Evolutionary conservation across 768 basidiomycete species (phyloP).

Genomic region (Trametes punicea): DNA sequence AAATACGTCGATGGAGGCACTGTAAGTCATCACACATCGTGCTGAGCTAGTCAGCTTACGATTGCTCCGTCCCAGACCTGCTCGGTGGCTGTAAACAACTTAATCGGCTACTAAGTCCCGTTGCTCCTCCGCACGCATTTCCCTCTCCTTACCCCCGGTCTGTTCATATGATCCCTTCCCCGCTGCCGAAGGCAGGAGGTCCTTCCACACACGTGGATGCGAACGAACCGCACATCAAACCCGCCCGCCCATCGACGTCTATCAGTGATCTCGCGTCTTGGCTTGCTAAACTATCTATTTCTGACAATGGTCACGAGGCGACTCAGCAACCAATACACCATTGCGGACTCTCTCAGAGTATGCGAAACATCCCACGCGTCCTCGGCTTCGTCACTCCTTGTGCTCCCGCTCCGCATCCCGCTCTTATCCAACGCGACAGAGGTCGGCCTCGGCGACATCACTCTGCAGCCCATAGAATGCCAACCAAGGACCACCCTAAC

Average conservation of each 20-base stretch:
- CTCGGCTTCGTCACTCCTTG: background rate
- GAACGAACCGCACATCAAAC: background rate
- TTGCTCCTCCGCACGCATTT: conserved; percentile 15
- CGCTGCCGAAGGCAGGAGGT: background rate
- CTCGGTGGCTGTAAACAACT: background rate
- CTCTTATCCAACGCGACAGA: background rate
- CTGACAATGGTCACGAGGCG: background rate
- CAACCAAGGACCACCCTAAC: background rate
- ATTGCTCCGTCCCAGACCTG: background rate
- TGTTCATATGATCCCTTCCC: conserved; percentile 23
- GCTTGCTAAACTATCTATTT: background rate
- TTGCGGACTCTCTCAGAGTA: background rate
- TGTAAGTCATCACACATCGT: too few species aligned
- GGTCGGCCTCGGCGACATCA: background rate
- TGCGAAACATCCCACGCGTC: background rate
- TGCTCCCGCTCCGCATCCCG: background rate
- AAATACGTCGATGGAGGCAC: too few species aligned
- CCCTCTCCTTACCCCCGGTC: conserved; percentile 18
- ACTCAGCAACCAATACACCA: background rate
- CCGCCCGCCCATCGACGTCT: background rate
- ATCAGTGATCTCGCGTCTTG: background rate
- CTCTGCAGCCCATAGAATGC: background rate
- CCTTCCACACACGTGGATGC: conserved; percentile 1
- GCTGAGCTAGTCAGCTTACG: too few species aligned
- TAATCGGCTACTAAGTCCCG: background rate